Percentiles rank a stretch among this genome's conserved stretches.
Conservation (phyloP, 75 land plant species). For the Cunninghamia lanceolata region DNA sequence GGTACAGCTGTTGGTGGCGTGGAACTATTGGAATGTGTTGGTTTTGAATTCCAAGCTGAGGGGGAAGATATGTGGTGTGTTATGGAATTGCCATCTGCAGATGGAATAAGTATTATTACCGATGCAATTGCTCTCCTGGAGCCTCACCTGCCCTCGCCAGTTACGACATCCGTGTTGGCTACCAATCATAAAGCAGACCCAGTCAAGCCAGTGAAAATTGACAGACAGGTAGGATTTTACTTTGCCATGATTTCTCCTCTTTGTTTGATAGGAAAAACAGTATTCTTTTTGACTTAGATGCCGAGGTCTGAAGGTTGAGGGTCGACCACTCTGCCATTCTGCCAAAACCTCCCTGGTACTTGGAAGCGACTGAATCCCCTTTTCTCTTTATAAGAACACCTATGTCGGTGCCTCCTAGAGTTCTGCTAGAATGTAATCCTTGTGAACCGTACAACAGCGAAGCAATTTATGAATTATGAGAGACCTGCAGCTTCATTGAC, state of each 20-base stretch:
- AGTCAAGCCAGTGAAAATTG: slow-evolving; percentile 39
- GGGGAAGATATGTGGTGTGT: slow-evolving; percentile 66
- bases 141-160: slow-evolving; percentile 11
- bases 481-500: not conserved
- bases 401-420: not conserved
- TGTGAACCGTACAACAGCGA: not conserved
- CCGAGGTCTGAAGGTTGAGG: not conserved
- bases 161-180: slow-evolving; percentile 1
- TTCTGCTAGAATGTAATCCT: not conserved
- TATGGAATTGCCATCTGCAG: slow-evolving; percentile 61
- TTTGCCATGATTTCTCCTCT: not conserved
- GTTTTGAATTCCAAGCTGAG: slow-evolving; percentile 61
- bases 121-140: slow-evolving; percentile 42
- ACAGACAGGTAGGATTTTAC: slow-evolving; percentile 59
- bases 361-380: not conserved
- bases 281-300: not conserved
- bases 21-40: slow-evolving; percentile 67
- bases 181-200: slow-evolving; percentile 2
- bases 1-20: slow-evolving; percentile 62
- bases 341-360: not conserved
- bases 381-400: not conserved
- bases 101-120: slow-evolving; percentile 28
- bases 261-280: not conserved
- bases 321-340: not conserved
- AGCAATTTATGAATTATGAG: not conserved